These are phyloP conservation scores for Purshia tridentata DNA, from an alignment of 306 rosid genomes.

Conservation along the genomic window DNA sequence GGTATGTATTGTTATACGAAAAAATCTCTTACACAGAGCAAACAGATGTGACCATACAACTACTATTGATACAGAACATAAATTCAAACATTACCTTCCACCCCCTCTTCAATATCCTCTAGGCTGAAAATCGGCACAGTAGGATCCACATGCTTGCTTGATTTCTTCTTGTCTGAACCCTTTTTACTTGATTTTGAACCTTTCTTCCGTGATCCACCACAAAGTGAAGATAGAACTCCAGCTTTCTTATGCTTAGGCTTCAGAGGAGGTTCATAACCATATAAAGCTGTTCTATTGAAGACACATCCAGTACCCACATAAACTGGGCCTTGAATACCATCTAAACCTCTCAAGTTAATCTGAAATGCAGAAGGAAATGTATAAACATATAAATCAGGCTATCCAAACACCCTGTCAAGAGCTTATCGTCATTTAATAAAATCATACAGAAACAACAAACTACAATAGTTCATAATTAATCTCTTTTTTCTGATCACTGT, in stretches of 20 bases:
- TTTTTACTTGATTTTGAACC: constrained; percentile 66
- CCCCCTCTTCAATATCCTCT: constrained; percentile 95
- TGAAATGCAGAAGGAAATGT: constrained; percentile 32
- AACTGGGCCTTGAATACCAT: constrained; percentile 97
- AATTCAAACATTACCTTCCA: constrained; percentile 59
- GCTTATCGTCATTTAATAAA: neutral
- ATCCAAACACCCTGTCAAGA: no score
- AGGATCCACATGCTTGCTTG: constrained; percentile 68
- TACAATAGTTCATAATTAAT: neutral
- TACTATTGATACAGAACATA: neutral
- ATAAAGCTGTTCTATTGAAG: constrained; percentile 89
- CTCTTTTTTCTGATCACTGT: neutral
- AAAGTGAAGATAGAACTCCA: constrained; percentile 64
- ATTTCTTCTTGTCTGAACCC: constrained; percentile 79
- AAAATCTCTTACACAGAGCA: neutral
- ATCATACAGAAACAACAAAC: neutral
- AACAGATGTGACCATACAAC: neutral
- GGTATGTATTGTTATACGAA: neutral
- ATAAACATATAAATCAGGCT: constrained; percentile 7
- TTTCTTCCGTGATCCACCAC: constrained; percentile 74
- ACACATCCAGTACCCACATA: constrained; percentile 99
- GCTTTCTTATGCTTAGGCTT: constrained; percentile 78
- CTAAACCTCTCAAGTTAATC: constrained; percentile 98
- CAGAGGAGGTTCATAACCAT: constrained; percentile 88
- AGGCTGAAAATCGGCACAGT: constrained; percentile 81